Conservation (phyloP, 257 asterid species). For the Solanum gracilifrons region DNA sequence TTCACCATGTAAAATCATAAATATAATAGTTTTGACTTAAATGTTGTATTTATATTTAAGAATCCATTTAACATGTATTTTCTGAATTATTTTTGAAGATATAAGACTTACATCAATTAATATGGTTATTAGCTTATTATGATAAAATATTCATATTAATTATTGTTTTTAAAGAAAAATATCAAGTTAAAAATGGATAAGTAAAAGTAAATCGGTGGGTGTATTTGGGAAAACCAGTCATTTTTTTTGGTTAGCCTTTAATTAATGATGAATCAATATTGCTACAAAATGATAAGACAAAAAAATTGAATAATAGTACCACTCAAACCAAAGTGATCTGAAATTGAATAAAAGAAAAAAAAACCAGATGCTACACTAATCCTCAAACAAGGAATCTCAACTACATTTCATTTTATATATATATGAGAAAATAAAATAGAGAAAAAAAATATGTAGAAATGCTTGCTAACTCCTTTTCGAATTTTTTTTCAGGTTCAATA, state of each 20-base stretch:
- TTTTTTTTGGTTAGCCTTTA: not conserved
- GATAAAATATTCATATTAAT: too few species aligned
- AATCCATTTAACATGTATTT: not conserved
- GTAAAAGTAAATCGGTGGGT: not conserved
- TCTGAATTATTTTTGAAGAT: not conserved
- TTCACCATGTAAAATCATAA: rapidly evolving
- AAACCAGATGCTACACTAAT: not conserved
- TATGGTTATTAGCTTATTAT: too few species aligned
- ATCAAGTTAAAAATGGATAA: too few species aligned
- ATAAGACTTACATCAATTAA: not conserved
- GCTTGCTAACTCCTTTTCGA: not conserved
- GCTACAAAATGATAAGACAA: not conserved
- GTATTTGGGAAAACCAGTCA: not conserved
- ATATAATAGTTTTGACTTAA: not conserved
- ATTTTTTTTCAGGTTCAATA: too few species aligned
- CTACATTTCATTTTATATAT: not conserved
- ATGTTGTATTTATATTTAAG: not conserved
- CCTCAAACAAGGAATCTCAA: not conserved
- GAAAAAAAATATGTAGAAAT: not conserved
- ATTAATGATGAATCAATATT: not conserved
- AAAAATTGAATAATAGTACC: not conserved
- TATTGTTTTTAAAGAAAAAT: too few species aligned
- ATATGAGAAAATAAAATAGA: not conserved
- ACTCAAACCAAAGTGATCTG: not conserved
- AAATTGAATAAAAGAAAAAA: not conserved